A percentile compares a stretch with the other conserved stretches of the same genome.
phyloP scores from a whole-genome alignment of 805 yeast species.

The Metschnikowia hibisci region DNA sequence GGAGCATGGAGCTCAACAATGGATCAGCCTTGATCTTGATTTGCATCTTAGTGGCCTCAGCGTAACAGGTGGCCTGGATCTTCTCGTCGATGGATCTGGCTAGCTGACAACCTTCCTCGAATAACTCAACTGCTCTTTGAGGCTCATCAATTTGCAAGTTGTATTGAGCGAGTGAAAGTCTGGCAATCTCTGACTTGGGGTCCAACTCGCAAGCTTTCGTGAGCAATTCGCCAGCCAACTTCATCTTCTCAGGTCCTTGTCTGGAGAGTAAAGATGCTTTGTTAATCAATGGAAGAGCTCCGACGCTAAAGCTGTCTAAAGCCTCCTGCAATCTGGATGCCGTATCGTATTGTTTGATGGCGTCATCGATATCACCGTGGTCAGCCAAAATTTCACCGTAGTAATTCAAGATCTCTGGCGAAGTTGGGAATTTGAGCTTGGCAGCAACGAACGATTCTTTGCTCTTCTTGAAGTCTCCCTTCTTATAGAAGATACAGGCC shows the following conservation, averaged over 20 bases:
- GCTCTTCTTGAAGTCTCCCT: slow-evolving; percentile 57
- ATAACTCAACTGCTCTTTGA: slow-evolving; percentile 74
- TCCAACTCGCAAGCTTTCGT: slow-evolving; percentile 76
- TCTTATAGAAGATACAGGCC: slow-evolving; percentile 87
- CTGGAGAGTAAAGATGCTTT: slow-evolving; percentile 73
- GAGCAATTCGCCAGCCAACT: slow-evolving; percentile 61
- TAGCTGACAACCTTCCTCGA: slow-evolving; percentile 76
- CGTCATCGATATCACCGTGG: slow-evolving; percentile 64
- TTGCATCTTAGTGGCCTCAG: slow-evolving; percentile 92
- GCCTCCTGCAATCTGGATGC: slow-evolving; percentile 80
- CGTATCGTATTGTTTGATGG: slow-evolving; percentile 78
- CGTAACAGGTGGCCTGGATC: slow-evolving; percentile 83
- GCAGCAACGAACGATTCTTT: slow-evolving; percentile 67
- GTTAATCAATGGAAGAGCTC: slow-evolving; percentile 85
- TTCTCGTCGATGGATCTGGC: slow-evolving; percentile 85
- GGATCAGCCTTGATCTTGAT: slow-evolving; percentile 70
- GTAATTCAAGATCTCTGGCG: slow-evolving; percentile 91
- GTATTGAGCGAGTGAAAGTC: slow-evolving; percentile 87
- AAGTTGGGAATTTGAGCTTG: slow-evolving; percentile 70
- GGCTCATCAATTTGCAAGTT: slow-evolving; percentile 79
- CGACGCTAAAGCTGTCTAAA: slow-evolving; percentile 66
- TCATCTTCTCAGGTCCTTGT: slow-evolving; percentile 44
- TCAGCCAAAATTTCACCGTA: slow-evolving; percentile 92
- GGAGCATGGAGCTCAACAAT: slow-evolving; percentile 37
- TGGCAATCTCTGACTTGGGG: slow-evolving; percentile 85